Evolutionary conservation across 345 rosid species (phyloP), one percentile per base, ranked within the genome.

Genomic region (Moringa oleifera): DNA sequence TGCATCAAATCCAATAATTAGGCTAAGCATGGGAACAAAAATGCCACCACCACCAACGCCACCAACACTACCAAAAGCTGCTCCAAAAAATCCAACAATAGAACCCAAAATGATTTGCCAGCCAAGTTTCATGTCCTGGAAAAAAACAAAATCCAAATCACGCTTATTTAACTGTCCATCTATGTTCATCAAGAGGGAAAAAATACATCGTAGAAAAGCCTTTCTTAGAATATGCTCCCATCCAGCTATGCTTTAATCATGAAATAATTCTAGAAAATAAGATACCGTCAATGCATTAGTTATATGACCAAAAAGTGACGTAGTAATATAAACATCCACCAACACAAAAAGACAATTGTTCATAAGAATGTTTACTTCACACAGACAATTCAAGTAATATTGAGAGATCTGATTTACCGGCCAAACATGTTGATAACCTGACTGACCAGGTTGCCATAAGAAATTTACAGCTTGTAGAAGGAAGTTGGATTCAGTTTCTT

Each of bases 31-130:
- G 1, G 95, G 93, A 17, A 86, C 87, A 50, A 81, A 86, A 52
- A 83, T 88, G n/a, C 97, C 95, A 62, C 90, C 97, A 1, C 97
- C 95, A 58, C 97, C 97, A 47, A 85, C 92, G 58, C 97, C 97
- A 20, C 95, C 97, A 17, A 86, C 97, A 28, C 97, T 91, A 56
- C 97, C 96, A 67, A 81, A 91, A 4, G 96, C 91, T 18, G 97
- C 97, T 33, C 94, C 97, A 28, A 83, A 75, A 87, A 91, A 88
- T 64, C 96, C 94, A 71, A 91, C 24, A 52, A 80, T 56, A 19
- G 80, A 70, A 25, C 94, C 96, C 70, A 80, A 0, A 23, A 86
- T 77, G 53, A 85, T 83, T 83, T 72, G 77, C 94, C 94, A 91
- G 23, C 79, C 80, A 64, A 91, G 77, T 81, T 84, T 77, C 87